Base-by-base conservation (phyloP, 2,329 filamentous ascomycete genomes). In the Colletotrichum musae region DNA sequence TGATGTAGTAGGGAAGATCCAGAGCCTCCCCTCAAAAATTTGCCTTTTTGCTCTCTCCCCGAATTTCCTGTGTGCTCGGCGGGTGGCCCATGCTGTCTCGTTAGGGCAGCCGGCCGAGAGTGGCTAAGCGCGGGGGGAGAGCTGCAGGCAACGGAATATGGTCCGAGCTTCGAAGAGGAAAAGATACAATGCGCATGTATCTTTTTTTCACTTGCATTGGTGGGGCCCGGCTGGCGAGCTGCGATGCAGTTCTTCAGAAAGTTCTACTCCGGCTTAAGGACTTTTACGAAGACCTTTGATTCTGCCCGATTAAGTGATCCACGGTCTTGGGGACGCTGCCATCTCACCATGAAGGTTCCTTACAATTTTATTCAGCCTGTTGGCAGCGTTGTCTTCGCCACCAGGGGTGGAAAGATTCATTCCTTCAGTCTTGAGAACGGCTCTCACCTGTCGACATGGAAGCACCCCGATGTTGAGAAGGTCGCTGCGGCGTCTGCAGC, bases 351-450 rank as follows among this genome's bases (percentile, higher is more conserved):
- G 81, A 81, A 81, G 71, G 77, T 88, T 66, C 91, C 92, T n/a
- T 92, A 92, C 74, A 92, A 92, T 74, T 87, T 89, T 73, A 80
- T 94, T 54, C 82, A 82, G 58, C 78, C 80, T 43, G 84, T 85
- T 72, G 87, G 87, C 53, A 79, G 86, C 73, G 80, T 92, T 21
- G 79, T 98, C 18, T 86, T 97, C 73, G 93, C 92, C 45, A 93
- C 93, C 28, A 90, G 91, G 70, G 94, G 93, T 15, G 88, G 91
- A 56, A 88, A 86, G 74, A 88, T 98, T 62, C 88, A 93, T 75
- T 88, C 89, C 2, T 92, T 94, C 77, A 85, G 85, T 75, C 80
- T 91, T 6, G 75, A 82, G n/a, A 84, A 88, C 70, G 88, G 90
- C 39, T 80, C 82, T 56, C 82, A 89, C 59, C 78, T 93, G 18